Conservation (phyloP, 2,329 filamentous ascomycete genomes). For the Claviceps africana region DNA sequence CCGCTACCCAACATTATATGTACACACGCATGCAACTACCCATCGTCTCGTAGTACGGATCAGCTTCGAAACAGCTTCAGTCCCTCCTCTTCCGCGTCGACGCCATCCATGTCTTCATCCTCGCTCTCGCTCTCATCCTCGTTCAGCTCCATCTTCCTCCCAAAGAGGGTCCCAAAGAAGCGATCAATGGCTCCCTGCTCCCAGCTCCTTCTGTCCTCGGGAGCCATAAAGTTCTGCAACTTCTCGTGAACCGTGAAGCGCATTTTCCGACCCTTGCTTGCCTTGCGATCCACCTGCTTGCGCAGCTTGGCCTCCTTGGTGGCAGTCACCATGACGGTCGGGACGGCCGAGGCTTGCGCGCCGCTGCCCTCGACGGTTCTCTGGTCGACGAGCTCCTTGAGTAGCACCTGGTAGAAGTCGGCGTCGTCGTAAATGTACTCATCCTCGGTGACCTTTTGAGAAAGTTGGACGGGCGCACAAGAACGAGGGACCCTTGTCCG, state of each 20-base stretch:
- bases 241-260: conserved; percentile 93
- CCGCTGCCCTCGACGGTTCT: conserved; percentile 55
- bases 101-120: conserved; percentile 38
- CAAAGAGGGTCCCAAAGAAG: conserved; percentile 63
- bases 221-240: conserved; percentile 94
- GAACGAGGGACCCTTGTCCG: conserved; percentile 59
- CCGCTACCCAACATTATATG: conserved; percentile 9
- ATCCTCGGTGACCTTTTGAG: conserved; percentile 42
- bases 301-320: conserved; percentile 66
- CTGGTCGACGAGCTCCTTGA: conserved; percentile 88
- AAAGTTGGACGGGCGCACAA: conserved; percentile 58
- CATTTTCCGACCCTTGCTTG: conserved; percentile 89
- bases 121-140: conserved; percentile 33
- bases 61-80: conserved; percentile 36
- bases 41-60: neutral
- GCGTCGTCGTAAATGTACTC: conserved; percentile 74
- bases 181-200: conserved; percentile 63
- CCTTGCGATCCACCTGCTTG: conserved; percentile 79
- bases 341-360: conserved; percentile 29
- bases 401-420: conserved; percentile 82
- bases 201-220: conserved; percentile 71
- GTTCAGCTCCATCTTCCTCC: conserved; percentile 51
- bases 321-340: conserved; percentile 50
- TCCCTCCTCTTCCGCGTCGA: conserved; percentile 38
- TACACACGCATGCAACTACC: neutral